Percentiles rank a stretch among this genome's conserved stretches.
phyloP scores from a whole-genome alignment of 2,329 filamentous ascomycete species.

The Pseudogymnoascus sp. region DNA sequence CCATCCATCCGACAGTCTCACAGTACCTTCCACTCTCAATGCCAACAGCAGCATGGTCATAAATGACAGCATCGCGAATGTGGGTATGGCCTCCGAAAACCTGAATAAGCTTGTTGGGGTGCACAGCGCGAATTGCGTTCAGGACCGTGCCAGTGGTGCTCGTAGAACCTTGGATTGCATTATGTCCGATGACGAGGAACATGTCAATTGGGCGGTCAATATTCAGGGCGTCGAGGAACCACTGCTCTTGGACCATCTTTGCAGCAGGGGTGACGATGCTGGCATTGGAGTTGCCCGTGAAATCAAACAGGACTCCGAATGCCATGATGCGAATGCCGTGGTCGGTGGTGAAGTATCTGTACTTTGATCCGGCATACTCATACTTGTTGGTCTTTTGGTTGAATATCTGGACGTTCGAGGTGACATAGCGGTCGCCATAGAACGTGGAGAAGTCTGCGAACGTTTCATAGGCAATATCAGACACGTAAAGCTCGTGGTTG shows the following conservation, averaged over 20 bases:
- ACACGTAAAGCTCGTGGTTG: constrained; percentile 91
- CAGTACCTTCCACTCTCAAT: constrained; percentile 86
- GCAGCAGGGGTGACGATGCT: constrained; percentile 74
- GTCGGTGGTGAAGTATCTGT: constrained; percentile 82
- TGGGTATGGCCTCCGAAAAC: constrained; percentile 90
- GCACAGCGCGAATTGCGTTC: constrained; percentile 63
- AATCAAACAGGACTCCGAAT: constrained; percentile 94
- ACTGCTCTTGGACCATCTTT: constrained; percentile 70
- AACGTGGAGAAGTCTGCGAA: constrained; percentile 73
- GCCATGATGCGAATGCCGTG: constrained; percentile 75
- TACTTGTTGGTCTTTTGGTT: constrained; percentile 46
- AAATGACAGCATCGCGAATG: constrained; percentile 74
- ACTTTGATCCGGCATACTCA: constrained; percentile 70
- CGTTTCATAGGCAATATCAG: constrained; percentile 68
- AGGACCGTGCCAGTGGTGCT: constrained; percentile 69
- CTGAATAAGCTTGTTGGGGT: constrained; percentile 76
- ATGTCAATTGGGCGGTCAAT: constrained; percentile 69
- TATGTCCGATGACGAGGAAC: constrained; percentile 79
- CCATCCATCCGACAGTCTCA: constrained; percentile 92
- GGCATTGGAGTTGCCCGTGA: constrained; percentile 84
- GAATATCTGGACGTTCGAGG: constrained; percentile 87
- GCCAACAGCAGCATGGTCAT: constrained; percentile 68
- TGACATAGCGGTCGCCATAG: constrained; percentile 71
- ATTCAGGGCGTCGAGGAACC: constrained; percentile 84
- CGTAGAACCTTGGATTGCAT: constrained; percentile 59